Evolutionary conservation across 2,329 filamentous ascomycete species (phyloP).

Genomic region (Calonectria multiphialidica): DNA sequence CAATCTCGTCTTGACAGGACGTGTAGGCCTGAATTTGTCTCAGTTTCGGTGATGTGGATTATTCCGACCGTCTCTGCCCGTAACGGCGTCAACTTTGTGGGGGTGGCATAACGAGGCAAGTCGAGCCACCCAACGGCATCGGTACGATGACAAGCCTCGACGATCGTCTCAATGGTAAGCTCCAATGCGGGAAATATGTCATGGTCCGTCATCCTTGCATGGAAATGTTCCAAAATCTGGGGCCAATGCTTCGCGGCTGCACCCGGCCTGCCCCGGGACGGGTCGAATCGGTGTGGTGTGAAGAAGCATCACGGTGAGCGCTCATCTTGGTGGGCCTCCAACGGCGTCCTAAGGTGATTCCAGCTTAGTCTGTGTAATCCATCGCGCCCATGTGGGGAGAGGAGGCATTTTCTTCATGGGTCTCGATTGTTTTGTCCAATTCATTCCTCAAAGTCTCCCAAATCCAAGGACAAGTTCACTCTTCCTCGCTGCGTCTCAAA

Average conservation of each 20-base stretch:
- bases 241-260: neutral
- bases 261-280: neutral
- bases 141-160: neutral
- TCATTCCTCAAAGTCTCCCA: neutral
- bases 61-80: neutral
- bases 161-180: neutral
- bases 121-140: too few species aligned
- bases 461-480: neutral
- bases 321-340: neutral
- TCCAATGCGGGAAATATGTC: neutral
- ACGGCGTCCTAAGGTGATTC: neutral
- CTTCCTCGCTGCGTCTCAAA: neutral
- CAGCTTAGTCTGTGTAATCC: neutral
- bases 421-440: neutral
- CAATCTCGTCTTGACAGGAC: neutral
- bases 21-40: neutral
- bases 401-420: neutral
- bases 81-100: neutral
- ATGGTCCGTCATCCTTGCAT: neutral
- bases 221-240: neutral
- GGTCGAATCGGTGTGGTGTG: neutral
- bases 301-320: neutral
- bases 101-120: neutral
- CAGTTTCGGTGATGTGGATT: too few species aligned
- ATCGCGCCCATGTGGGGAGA: neutral